Percentiles rank a stretch among this genome's conserved stretches.
Conservation (phyloP, 768 basidiomycete genomes). For the Mrakia gelida region DNA sequence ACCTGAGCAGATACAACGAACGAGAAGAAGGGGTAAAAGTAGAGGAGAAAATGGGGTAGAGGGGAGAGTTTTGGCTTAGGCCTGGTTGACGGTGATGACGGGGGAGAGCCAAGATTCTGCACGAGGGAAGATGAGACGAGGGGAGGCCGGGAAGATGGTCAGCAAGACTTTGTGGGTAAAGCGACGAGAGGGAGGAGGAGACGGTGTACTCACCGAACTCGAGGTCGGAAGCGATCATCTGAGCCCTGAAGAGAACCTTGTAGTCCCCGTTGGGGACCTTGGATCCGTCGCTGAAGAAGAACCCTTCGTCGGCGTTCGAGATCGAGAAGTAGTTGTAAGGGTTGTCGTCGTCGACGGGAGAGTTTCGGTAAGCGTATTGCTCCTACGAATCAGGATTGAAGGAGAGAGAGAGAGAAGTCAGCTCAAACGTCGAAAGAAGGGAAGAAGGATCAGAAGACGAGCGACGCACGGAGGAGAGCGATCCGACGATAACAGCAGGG, state of each 20-base stretch:
- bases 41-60: background rate
- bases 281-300: slow-evolving; percentile 47
- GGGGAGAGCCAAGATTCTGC: slow-evolving; percentile 40
- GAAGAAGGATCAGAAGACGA: no score
- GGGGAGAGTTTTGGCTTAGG: background rate
- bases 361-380: background rate
- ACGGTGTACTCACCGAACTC: slow-evolving; percentile 41
- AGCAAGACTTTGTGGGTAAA: background rate
- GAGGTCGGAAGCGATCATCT: slow-evolving; percentile 50
- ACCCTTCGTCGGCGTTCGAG: slow-evolving; percentile 4
- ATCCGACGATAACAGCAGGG: background rate
- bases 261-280: slow-evolving; percentile 50
- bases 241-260: slow-evolving; percentile 48
- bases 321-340: background rate
- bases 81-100: slow-evolving; percentile 17
- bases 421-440: no score
- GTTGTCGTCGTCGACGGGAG: background rate
- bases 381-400: no score
- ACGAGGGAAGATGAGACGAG: slow-evolving; percentile 37
- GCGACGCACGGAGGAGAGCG: background rate
- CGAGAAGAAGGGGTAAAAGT: background rate
- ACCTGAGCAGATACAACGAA: background rate
- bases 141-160: background rate
- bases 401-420: no score
- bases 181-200: background rate